These are phyloP conservation scores for Fallopia convolvulus DNA, from an alignment of 148 eudicot species.

Conservation along the genomic window DNA sequence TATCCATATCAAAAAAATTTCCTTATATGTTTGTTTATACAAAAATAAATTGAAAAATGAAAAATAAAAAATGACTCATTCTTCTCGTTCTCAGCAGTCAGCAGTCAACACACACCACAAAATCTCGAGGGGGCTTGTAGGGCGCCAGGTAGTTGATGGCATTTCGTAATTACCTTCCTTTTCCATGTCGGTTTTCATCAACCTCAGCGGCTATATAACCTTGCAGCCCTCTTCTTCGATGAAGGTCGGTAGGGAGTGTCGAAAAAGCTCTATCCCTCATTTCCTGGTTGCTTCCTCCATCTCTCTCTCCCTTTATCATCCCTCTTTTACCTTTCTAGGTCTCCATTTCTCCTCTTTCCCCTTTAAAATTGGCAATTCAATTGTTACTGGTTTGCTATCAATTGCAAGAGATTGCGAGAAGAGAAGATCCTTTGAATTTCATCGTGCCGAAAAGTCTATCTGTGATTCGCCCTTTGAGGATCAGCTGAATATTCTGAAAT, in stretches of 20 bases:
- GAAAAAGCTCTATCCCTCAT: slow-evolving; percentile 9
- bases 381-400: neutral
- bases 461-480: neutral
- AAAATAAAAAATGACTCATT: neutral
- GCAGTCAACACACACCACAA: neutral
- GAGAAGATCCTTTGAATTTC: neutral
- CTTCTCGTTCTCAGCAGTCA: neutral
- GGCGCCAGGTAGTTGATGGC: slow-evolving; percentile 10
- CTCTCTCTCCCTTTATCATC: slow-evolving; percentile 4
- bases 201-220: neutral
- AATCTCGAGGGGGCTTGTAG: neutral
- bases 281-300: slow-evolving; percentile 10
- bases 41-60: too few species aligned
- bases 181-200: slow-evolving; percentile 7
- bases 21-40: too few species aligned
- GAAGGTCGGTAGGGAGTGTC: slow-evolving; percentile 8
- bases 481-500: slow-evolving; percentile 6
- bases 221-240: neutral
- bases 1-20: too few species aligned
- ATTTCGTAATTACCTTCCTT: neutral
- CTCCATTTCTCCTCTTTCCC: neutral
- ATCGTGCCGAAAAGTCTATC: neutral
- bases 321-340: slow-evolving; percentile 8
- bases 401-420: neutral
- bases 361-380: neutral